phyloP scores from a whole-genome alignment of 176 grass and related monocot species.

The Olyra latifolia region DNA sequence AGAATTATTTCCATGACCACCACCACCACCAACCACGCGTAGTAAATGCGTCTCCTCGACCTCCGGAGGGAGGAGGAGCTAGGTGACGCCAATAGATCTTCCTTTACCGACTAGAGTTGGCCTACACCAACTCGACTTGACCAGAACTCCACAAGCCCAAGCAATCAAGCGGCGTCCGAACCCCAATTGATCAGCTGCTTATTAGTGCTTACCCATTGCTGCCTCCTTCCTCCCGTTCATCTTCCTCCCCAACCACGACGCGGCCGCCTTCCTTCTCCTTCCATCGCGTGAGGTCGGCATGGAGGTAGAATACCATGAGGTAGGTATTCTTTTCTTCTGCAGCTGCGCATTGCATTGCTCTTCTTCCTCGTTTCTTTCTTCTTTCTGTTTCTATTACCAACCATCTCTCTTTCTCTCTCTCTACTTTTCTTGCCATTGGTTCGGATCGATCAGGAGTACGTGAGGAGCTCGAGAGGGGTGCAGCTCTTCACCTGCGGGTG shows the following conservation, averaged over 20 bases:
- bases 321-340: neutral
- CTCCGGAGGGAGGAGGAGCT: too few species aligned
- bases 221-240: neutral
- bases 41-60: too few species aligned
- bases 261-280: neutral
- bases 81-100: too few species aligned
- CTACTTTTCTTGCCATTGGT: neutral
- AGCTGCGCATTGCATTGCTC: neutral
- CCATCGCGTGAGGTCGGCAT: neutral
- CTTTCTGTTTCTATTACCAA: neutral
- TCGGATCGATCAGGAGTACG: slow-evolving; percentile 60
- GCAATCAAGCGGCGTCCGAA: too few species aligned
- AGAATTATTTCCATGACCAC: too few species aligned
- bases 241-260: neutral
- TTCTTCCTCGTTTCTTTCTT: too few species aligned
- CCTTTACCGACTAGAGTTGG: too few species aligned
- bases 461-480: slow-evolving; percentile 73
- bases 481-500: slow-evolving; percentile 96
- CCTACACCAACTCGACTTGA: too few species aligned
- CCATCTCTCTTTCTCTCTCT: neutral
- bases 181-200: too few species aligned
- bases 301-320: slow-evolving; percentile 17
- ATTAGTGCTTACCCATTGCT: neutral
- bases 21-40: too few species aligned
- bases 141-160: too few species aligned